Evolutionary conservation across 2,329 filamentous ascomycete species (phyloP), one percentile per base, ranked within the genome.

Genomic region (Dothidotthia symphoricarpi): DNA sequence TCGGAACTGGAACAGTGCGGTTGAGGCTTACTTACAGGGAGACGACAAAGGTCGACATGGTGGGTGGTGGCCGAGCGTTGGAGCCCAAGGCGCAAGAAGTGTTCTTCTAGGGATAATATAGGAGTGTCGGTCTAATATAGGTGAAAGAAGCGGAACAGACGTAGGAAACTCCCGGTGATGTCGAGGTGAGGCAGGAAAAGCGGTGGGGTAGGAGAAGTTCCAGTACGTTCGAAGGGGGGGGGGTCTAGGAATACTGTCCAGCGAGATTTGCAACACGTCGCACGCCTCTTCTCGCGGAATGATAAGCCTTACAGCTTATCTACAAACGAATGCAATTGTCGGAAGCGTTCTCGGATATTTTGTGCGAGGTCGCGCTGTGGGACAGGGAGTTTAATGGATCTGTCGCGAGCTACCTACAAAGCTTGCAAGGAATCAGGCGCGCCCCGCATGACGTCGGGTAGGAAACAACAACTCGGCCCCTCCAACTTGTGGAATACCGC

Each of bases 1-100:
- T 7, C 19, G 28, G 4, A 6, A 5, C 13, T 29, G 11, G 1
- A 26, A 8, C 10, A 16, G 34, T 13, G 16, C 1, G 12, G 11
- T n/a, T 13, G 28, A 16, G 13, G 28, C 25, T n/a, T 36, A 72
- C 75, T 66, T 72, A 81, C 75, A 82, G 69, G 22, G 77, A 79
- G 39, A 74, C 77, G 34, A 81, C 74, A 50, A 81, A 79, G 61
- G 80, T 73, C 6, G 78, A 78, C 78, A 82, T 81, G 45, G 40
- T 56, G 46, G 48, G 45, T 47, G 32, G 36, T 13, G 19, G 22
- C 22, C 32, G 19, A 40, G 42, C 28, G 37, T 30, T 25, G 29
- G 30, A 35, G 36, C 47, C 35, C 37, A 33, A 34, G 22, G 25
- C 16, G 37, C 22, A 29, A 29, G 29, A 29, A 30, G 22, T 36